These are phyloP conservation scores for Dalbergia oliveri DNA, from an alignment of 306 rosid genomes.

Conservation along the genomic window DNA sequence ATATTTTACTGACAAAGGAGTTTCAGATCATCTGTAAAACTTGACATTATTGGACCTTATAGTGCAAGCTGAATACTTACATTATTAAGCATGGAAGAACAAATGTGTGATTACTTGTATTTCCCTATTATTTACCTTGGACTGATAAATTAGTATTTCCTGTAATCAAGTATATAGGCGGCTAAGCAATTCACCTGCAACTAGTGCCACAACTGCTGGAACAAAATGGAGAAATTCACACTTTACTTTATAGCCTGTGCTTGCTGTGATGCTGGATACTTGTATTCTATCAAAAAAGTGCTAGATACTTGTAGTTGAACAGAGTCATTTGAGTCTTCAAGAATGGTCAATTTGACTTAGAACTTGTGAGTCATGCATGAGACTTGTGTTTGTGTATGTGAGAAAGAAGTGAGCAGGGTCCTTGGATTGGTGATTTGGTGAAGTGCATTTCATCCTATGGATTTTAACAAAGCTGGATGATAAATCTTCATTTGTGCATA, in stretches of 20 bases:
- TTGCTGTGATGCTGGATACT: neutral
- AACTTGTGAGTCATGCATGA: neutral
- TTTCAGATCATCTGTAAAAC: neutral
- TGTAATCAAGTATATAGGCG: neutral
- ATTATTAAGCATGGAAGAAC: neutral
- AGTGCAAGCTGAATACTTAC: constrained; percentile 22
- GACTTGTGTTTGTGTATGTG: neutral
- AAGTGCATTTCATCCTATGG: neutral
- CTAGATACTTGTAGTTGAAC: constrained; percentile 13
- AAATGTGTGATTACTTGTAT: neutral
- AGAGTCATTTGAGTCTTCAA: constrained; percentile 8
- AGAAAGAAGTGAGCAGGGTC: neutral
- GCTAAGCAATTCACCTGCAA: neutral
- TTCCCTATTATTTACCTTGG: neutral
- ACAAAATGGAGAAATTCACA: neutral
- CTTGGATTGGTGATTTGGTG: neutral
- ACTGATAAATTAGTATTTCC: constrained; percentile 10
- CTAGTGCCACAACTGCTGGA: no score
- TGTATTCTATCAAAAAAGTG: neutral
- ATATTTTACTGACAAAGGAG: neutral
- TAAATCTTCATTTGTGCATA: neutral
- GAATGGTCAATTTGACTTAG: constrained; percentile 12
- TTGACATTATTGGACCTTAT: neutral
- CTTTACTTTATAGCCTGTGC: neutral
- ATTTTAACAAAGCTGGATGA: constrained; percentile 14